phyloP scores from a whole-genome alignment of 2,329 filamentous ascomycete genomes.

The Arthrobotrys iridis region DNA sequence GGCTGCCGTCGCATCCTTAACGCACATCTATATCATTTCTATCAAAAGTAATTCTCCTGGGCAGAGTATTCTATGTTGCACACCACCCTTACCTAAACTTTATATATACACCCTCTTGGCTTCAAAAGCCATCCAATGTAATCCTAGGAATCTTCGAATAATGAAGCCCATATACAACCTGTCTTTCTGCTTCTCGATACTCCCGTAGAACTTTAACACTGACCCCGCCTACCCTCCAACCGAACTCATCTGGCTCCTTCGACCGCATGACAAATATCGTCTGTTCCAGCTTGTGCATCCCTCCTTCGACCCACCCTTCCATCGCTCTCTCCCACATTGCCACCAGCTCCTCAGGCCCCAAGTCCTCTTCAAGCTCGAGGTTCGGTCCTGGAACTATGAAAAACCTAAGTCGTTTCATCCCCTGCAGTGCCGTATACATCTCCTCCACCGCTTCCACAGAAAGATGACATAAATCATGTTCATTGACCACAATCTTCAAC shows the following conservation, averaged over 20 bases:
- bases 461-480: slow-evolving; percentile 4
- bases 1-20: too few relatives aligned
- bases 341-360: neutral
- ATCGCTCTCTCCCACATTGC: neutral
- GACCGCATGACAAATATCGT: slow-evolving; percentile 29
- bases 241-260: neutral
- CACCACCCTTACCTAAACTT: neutral
- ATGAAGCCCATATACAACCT: neutral
- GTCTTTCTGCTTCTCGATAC: neutral
- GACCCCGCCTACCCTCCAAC: neutral
- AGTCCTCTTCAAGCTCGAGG: neutral
- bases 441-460: neutral
- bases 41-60: neutral
- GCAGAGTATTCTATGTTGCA: neutral
- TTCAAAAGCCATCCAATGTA: slow-evolving; percentile 2
- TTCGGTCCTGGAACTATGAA: slow-evolving; percentile 16
- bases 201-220: neutral
- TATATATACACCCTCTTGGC: neutral
- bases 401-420: slow-evolving; percentile 11
- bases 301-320: slow-evolving; percentile 5
- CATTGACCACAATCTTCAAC: slow-evolving; percentile 22
- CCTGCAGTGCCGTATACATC: neutral
- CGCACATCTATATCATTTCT: slow-evolving; percentile 6
- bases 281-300: slow-evolving; percentile 13
- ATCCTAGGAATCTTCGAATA: slow-evolving; percentile 4